Base-by-base conservation (phyloP, 2,329 filamentous ascomycete genomes). In the Penicillium sp. region DNA sequence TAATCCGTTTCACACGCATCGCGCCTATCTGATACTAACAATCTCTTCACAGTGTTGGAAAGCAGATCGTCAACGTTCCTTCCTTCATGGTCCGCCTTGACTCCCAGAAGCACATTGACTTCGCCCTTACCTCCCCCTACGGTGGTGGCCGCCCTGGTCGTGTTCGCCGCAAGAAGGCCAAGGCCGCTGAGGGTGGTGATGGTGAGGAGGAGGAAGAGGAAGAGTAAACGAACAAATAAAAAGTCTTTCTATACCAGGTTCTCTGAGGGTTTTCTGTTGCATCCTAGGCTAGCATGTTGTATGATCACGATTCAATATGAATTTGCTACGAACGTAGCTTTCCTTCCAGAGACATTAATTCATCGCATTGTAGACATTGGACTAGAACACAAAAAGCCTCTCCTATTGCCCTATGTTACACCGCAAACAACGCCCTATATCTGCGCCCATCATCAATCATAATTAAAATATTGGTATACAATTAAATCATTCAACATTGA, bases 101-200 rank as follows among this genome's bases (percentile, higher is more conserved):
- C 85, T 97, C 92, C 73, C 94, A 99, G 88, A 99, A 99, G 90
- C 94, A 99, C 89, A 97, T 99, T 74, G 94, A 99, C 85, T 97
- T 99, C 79, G 85, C 94, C 64, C 87, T 99, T 66, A 95, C 88
- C 81, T 97, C 93, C 76, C 93, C 94, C 77, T 97, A 96, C 74
- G 94, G 94, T 81, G 92, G 92, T 77, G 94, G 94, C 76, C 92
- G 94, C 72, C 91, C 91, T 72, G 94, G 94, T 70, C 94, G 94
- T 86, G 93, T 97, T 75, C 88, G 91, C 81, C 95, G 94, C 86
- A 99, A 97, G 94, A 99, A 97, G 92, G 90, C 92, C 79, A 93
- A 91, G 84, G 90, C 94, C 69, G 91, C 91, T 62, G 91, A 95
- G 82, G 88, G 87, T 79, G 76, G 77, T 50, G 74, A 73, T 47